Base-by-base conservation (phyloP, 805 yeast species). In the Ogataea zsoltii region DNA sequence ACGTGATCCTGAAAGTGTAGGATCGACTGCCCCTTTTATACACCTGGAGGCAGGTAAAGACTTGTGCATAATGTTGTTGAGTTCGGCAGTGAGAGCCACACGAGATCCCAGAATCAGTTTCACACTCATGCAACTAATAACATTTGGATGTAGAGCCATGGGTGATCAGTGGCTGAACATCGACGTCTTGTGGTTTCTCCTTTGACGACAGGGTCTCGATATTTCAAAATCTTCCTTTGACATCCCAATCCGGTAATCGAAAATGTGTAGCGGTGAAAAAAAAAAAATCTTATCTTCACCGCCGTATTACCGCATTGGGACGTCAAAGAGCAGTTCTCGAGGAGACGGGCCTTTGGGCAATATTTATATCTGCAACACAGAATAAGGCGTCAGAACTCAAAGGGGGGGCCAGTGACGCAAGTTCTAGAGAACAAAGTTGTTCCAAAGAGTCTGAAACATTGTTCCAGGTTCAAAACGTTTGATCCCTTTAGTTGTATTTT, bases 201-300 rank as follows among this genome's bases (percentile, higher is more conserved):
- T 7, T n/a, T 7, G n/a, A 34, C 9, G 15, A 7, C 43, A 32
- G 25, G 32, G 15, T 25, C 16, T 14, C 11, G 13, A 13, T 39
- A 12, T 21, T 37, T 37, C 35, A 30, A 13, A 41, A 36, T n/a
- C 33, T 38, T 38, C 58, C 62, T 56, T 58, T 56, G 51, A 48
- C 25, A 35, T 35, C 55, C 60, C 16, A 51, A 58, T 42, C 30
- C 36, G 63, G 63, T 43, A 57, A 48, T 41, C 18, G 15, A 23
- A 31, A 4, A 13, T 33, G 37, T 48, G 40, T 43, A 41, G 45
- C 44, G 41, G 15, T 35, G 18, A 14, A 41, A 19, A 32, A 13
- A 14, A 25, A 57, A 44, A 54, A 47, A 45, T 21, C 25, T 35
- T 30, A 38, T 13, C 21, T 33, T 41, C 51, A 42, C 46, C 38